Conservation (phyloP, 768 basidiomycete genomes). For the Trametes cingulata region DNA sequence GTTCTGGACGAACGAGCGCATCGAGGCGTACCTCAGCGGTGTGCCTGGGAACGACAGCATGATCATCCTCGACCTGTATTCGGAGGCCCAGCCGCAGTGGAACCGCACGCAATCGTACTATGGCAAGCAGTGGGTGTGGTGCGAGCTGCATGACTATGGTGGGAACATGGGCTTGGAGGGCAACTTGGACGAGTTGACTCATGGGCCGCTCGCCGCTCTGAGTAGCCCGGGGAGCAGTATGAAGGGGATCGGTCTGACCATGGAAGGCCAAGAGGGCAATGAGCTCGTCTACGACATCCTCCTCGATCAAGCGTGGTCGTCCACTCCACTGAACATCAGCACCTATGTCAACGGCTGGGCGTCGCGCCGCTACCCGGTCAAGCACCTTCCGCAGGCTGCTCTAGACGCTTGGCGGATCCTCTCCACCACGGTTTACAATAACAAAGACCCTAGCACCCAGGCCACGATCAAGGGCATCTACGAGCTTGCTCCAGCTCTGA, state of each 20-base stretch:
- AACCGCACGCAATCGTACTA: constrained; percentile 40
- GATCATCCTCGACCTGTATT: constrained; percentile 44
- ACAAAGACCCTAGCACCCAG: constrained; percentile 35
- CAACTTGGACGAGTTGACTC: constrained; percentile 37
- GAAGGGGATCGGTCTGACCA: constrained; percentile 41
- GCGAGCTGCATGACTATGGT: constrained; percentile 42
- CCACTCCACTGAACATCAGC: constrained; percentile 34
- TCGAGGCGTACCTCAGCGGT: constrained; percentile 42
- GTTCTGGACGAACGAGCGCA: constrained; percentile 43
- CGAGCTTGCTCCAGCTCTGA: constrained; percentile 37
- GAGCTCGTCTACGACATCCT: constrained; percentile 45
- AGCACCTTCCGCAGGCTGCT: constrained; percentile 27
- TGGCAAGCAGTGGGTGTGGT: constrained; percentile 45
- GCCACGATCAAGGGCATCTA: constrained; percentile 40
- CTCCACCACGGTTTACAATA: constrained; percentile 41
- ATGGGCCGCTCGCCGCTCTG: constrained; percentile 36
- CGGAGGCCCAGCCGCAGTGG: constrained; percentile 44
- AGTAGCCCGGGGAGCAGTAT: constrained; percentile 34
- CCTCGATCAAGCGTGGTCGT: constrained; percentile 44
- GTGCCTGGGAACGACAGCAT: constrained; percentile 38
- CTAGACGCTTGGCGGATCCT: constrained; percentile 40
- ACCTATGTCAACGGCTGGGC: constrained; percentile 38
- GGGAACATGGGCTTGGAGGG: constrained; percentile 42
- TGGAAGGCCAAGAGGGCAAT: constrained; percentile 45
- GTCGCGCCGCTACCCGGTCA: constrained; percentile 36